These are phyloP conservation scores for Oligophagozyma castellii DNA, from an alignment of 1,139 yeast genomes.

Conservation along the genomic window DNA sequence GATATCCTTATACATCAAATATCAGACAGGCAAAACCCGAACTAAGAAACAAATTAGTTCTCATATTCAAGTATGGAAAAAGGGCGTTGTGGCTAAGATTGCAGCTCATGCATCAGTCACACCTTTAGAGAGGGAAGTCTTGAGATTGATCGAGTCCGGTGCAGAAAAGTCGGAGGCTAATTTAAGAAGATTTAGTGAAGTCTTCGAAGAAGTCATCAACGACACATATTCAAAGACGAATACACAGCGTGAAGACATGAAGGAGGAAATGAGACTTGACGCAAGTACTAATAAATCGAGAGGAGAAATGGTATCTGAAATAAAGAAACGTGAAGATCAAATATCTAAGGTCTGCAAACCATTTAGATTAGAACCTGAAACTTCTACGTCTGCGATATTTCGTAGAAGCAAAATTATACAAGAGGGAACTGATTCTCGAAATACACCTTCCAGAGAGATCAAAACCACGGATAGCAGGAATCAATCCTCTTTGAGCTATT, in stretches of 20 bases:
- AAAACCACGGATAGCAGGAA: no score
- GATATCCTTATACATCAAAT: constrained; percentile 68
- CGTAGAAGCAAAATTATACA: no score
- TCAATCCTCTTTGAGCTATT: no score
- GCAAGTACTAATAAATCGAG: background rate
- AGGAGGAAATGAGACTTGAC: background rate
- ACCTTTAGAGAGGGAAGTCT: constrained; percentile 16
- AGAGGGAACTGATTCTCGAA: no score
- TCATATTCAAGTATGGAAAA: constrained; percentile 65
- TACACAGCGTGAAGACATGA: no score
- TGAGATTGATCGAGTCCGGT: constrained; percentile 20
- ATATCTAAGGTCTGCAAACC: no score
- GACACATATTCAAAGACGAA: no score
- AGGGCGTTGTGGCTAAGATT: constrained; percentile 18
- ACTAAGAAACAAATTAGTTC: constrained; percentile 86
- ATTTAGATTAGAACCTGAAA: no score
- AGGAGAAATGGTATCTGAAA: constrained; percentile 4
- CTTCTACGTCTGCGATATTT: no score
- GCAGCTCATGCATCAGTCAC: constrained; percentile 11
- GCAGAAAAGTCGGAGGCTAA: constrained; percentile 15
- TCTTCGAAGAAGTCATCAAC: constrained; percentile 17
- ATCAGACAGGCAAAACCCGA: constrained; percentile 68
- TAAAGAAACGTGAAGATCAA: constrained; percentile 2
- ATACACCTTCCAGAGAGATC: no score
- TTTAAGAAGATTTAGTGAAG: constrained; percentile 10